Conservation (phyloP, 352 stramenopile species). For the Phytophthora palmivora region DNA sequence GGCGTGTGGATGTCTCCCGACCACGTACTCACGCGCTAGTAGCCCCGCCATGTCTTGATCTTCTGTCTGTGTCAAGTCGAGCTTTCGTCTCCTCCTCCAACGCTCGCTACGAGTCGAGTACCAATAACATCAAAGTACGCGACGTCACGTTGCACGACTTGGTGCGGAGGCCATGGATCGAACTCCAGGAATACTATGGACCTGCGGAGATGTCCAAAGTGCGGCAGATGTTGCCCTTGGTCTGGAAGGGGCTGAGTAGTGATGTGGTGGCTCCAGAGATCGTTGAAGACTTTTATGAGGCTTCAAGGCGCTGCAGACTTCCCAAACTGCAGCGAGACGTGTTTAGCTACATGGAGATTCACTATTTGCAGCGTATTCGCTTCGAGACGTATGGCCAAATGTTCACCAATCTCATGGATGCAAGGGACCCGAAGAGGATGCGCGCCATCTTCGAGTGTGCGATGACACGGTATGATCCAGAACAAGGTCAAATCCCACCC, state of each 20-base stretch:
- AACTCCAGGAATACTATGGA: slow-evolving; percentile 38
- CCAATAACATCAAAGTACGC: slow-evolving; percentile 26
- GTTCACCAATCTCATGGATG: slow-evolving; percentile 42
- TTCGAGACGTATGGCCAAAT: slow-evolving; percentile 55
- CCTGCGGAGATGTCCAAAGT: slow-evolving; percentile 31
- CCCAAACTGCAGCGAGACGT: slow-evolving; percentile 38
- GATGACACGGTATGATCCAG: slow-evolving; percentile 34
- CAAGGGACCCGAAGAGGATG: slow-evolving; percentile 31
- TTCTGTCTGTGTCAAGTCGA: neutral
- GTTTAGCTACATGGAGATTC: slow-evolving; percentile 51
- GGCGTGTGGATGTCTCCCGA: slow-evolving; percentile 1
- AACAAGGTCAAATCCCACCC: slow-evolving; percentile 28
- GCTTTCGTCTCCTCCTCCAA: slow-evolving; percentile 13
- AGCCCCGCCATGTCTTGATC: neutral
- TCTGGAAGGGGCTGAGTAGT: slow-evolving; percentile 34
- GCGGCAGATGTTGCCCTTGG: slow-evolving; percentile 30
- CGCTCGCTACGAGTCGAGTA: slow-evolving; percentile 2
- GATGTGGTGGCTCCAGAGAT: slow-evolving; percentile 22
- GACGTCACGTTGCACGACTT: slow-evolving; percentile 42
- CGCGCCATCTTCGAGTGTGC: slow-evolving; percentile 41
- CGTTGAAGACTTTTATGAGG: slow-evolving; percentile 46
- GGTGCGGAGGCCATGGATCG: slow-evolving; percentile 33
- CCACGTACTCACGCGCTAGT: neutral
- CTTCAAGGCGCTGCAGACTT: slow-evolving; percentile 32
- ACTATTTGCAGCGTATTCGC: slow-evolving; percentile 39